phyloP scores from a whole-genome alignment of 164 flowering plant species.

The Liquidambar formosana region DNA sequence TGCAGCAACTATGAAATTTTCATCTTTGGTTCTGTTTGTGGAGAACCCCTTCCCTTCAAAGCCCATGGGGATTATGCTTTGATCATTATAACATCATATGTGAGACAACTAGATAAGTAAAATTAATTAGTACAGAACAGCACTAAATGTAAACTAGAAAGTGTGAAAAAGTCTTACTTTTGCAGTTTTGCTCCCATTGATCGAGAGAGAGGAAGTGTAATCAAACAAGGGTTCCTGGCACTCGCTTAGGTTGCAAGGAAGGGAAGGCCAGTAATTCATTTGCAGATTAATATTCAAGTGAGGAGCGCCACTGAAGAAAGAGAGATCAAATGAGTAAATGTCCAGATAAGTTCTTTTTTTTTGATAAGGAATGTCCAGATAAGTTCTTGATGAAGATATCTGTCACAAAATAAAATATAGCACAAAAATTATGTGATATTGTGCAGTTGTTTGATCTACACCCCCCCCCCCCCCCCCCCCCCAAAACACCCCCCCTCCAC shows the following conservation, averaged over 20 bases:
- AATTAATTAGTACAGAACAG: not conserved
- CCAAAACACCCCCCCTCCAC: too few species aligned
- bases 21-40: not conserved
- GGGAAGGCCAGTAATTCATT: constrained; percentile 99
- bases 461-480: too few species aligned
- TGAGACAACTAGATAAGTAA: not conserved
- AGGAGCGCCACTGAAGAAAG: constrained; percentile 71
- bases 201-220: constrained; percentile 60
- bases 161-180: constrained; percentile 37
- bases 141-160: not conserved
- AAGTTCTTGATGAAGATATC: not conserved
- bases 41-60: not conserved
- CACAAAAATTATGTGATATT: too few species aligned
- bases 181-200: constrained; percentile 87
- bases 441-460: too few species aligned
- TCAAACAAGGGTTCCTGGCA: constrained; percentile 96
- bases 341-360: too few species aligned
- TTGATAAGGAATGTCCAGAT: too few species aligned
- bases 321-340: not conserved
- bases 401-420: too few species aligned
- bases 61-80: not conserved
- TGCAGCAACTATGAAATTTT: constrained; percentile 8
- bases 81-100: not conserved
- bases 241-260: constrained; percentile 83
- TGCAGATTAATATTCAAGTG: constrained; percentile 96